Percentiles rank a stretch among this genome's conserved stretches.
These are phyloP conservation scores for Leersia perrieri DNA, from an alignment of 176 grass and related monocot species.

Conservation along the genomic window DNA sequence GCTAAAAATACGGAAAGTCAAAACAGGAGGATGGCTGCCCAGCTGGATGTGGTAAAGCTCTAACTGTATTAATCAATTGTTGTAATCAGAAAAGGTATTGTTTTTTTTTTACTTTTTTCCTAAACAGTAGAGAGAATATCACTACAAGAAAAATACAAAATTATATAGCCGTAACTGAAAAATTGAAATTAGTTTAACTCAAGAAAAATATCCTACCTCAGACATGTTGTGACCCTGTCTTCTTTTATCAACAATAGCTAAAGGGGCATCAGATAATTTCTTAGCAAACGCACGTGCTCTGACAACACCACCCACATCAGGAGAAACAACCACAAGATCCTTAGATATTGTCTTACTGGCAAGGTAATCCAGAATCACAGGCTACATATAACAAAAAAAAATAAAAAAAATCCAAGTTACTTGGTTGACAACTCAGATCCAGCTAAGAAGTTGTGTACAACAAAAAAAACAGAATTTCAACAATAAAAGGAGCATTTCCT, in stretches of 20 bases:
- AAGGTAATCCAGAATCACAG: constrained; percentile 96
- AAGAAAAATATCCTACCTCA: constrained; percentile 46
- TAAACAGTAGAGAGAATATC: background rate
- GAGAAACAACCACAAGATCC: constrained; percentile 94
- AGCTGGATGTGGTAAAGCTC: background rate
- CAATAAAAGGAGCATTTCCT: background rate
- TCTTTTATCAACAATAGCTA: constrained; percentile 99
- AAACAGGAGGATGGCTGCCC: background rate
- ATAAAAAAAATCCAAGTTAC: background rate
- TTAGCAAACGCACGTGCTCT: constrained; percentile 89
- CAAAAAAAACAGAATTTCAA: background rate
- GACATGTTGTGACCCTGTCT: constrained; percentile 94
- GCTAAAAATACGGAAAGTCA: background rate
- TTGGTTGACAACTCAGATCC: background rate
- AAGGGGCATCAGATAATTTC: constrained; percentile 78
- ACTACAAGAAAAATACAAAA: background rate
- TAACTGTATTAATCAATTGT: background rate
- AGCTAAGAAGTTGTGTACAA: background rate
- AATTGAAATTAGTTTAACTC: background rate
- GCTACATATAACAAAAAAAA: constrained; percentile 65
- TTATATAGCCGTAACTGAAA: background rate
- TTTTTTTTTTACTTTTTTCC: background rate
- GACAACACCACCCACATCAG: constrained; percentile 93
- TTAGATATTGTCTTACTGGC: constrained; percentile 83
- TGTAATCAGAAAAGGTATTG: background rate